These are phyloP conservation scores for Sarocladium kiliense DNA, from an alignment of 2,329 filamentous ascomycete species.

Conservation along the genomic window DNA sequence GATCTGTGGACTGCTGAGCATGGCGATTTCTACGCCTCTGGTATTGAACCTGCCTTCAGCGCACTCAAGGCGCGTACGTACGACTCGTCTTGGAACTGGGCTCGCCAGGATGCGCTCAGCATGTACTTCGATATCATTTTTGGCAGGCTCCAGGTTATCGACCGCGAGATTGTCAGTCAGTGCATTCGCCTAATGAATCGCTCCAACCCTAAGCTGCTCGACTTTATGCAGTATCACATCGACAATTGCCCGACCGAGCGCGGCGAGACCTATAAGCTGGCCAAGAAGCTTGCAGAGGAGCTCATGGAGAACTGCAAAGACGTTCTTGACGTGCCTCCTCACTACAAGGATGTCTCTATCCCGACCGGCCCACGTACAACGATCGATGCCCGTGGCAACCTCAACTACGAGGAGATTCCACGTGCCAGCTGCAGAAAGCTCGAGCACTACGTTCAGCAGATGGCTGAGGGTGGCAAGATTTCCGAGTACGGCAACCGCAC, in stretches of 20 bases:
- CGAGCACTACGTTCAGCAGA: constrained; percentile 96
- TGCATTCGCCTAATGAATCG: constrained; percentile 99
- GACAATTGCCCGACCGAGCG: constrained; percentile 96
- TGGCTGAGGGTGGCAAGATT: constrained; percentile 97
- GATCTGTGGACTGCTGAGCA: constrained; percentile 95
- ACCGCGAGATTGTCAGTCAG: constrained; percentile 96
- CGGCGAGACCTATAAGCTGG: constrained; percentile 96
- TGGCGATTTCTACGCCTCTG: constrained; percentile 90
- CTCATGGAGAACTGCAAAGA: constrained; percentile 98
- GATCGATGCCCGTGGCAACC: constrained; percentile 87
- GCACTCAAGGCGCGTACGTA: constrained; percentile 91
- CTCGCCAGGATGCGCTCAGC: constrained; percentile 88
- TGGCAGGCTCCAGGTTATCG: constrained; percentile 83
- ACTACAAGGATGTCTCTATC: constrained; percentile 92
- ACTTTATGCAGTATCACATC: constrained; percentile 99
- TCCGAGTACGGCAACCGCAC: constrained; percentile 97
- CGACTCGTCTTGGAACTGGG: constrained; percentile 99
- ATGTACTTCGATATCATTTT: constrained; percentile 99
- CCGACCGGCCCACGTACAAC: constrained; percentile 89
- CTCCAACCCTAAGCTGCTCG: constrained; percentile 88
- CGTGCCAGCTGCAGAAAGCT: constrained; percentile 89
- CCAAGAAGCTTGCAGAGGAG: constrained; percentile 87
- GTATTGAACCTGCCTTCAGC: constrained; percentile 92
- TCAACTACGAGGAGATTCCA: constrained; percentile 85
- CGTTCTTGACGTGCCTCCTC: constrained; percentile 74